Evolutionary conservation across 306 rosid species (phyloP), one percentile per base, ranked within the genome.

Genomic region (Chamaecrista fasciculata): DNA sequence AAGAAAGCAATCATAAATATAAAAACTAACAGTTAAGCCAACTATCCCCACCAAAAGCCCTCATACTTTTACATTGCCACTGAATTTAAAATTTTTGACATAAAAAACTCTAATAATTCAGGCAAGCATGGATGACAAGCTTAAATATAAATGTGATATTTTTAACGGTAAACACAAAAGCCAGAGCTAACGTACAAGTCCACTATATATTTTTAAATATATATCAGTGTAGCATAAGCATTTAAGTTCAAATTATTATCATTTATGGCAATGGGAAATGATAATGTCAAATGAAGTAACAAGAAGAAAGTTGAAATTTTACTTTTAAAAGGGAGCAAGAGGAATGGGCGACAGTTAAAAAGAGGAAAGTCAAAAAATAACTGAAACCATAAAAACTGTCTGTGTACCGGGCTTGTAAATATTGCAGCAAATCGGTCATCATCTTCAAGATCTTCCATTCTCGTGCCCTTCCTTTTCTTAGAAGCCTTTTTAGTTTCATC

Each of bases 381-480:
- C 42, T 10, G 10, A 21, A n/a, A 72, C 50, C 26, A 28, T 5
- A 25, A 5, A 53, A 43, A 48, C 62, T 37, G 16, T 14, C 62
- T 40, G 11, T 57, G 53, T 81, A 94, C 98, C 97, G 85, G 19
- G 58, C 84, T 66, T 23, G 73, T 51, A 84, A 94, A 94, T 57
- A 90, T 71, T 2, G 60, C 69, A 28, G 77, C 71, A 70, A 94
- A 94, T 52, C 98, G 90, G 5, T 82, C 90, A 7, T 82, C 90
- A 67, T 94, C 98, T 74, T 80, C 56, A 71, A 94, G 79, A 76
- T 88, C 82, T 29, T 90, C 81, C 69, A 65, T 80, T 59, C 36
- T 68, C 65, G 83, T 18, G 48, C 72, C 75, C 82, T 82, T 94
- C 94, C 80, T 93, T 82, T 86, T 94, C 92, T 85, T 88, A 57